Evolutionary conservation across 768 basidiomycete genomes (phyloP).

Genomic region (Amanita subjunquillea): DNA sequence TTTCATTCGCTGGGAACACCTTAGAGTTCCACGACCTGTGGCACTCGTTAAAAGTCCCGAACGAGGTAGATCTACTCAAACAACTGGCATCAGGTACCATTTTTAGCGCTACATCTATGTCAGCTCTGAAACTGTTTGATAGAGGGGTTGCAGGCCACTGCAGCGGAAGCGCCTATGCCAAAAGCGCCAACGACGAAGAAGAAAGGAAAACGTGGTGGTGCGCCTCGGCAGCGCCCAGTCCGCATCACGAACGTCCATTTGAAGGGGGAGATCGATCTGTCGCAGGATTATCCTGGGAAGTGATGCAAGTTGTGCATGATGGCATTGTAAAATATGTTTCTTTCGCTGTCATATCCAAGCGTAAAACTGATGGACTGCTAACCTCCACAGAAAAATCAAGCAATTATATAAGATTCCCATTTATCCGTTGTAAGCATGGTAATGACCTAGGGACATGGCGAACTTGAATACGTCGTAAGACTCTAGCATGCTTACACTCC

Average conservation of each 20-base stretch:
- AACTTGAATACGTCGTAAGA: background rate
- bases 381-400: background rate
- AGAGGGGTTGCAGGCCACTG: constrained; percentile 79
- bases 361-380: background rate
- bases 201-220: constrained; percentile 77
- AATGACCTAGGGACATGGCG: constrained; percentile 11
- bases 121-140: constrained; percentile 9
- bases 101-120: background rate
- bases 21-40: constrained; percentile 83
- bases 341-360: background rate
- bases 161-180: constrained; percentile 47
- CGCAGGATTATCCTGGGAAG: constrained; percentile 52
- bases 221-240: constrained; percentile 61
- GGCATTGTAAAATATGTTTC: background rate
- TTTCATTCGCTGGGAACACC: background rate
- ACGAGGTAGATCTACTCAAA: constrained; percentile 72
- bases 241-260: constrained; percentile 87
- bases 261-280: constrained; percentile 78
- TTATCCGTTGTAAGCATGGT: constrained; percentile 8
- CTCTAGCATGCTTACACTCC: background rate
- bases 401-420: constrained; percentile 1
- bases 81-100: constrained; percentile 62
- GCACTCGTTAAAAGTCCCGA: constrained; percentile 78
- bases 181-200: constrained; percentile 49
- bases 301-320: constrained; percentile 7